phyloP scores from a whole-genome alignment of 495 filamentous ascomycete species.

The Aspergillus nanangensis region DNA sequence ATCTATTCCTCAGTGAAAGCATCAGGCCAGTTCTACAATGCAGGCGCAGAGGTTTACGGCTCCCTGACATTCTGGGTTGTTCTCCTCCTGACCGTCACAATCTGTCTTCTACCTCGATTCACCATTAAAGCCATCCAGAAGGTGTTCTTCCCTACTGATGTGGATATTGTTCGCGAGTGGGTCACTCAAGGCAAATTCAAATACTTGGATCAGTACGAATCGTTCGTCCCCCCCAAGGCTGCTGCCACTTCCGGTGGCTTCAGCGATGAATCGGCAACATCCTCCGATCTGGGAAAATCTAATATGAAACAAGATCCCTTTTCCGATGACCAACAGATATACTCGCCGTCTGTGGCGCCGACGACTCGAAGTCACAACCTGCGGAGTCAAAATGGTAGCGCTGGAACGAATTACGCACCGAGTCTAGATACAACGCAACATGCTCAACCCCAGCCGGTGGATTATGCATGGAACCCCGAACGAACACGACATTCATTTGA shows the following conservation, averaged over 20 bases:
- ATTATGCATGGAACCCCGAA: conserved; percentile 72
- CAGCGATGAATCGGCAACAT: conserved; percentile 47
- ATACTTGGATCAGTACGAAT: conserved; percentile 54
- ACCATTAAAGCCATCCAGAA: conserved; percentile 84
- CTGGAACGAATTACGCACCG: conserved; percentile 86
- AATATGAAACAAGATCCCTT: conserved; percentile 51
- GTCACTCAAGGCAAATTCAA: conserved; percentile 75
- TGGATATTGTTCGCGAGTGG: conserved; percentile 96
- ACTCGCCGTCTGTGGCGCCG: conserved; percentile 76
- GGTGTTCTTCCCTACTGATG: conserved; percentile 83
- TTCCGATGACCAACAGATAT: conserved; percentile 83
- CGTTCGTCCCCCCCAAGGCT: conserved; percentile 33
- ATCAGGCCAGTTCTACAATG: conserved; percentile 69
- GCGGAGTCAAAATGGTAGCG: conserved; percentile 85
- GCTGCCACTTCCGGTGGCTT: conserved; percentile 15
- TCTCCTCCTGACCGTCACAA: conserved; percentile 65
- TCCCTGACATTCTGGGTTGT: conserved; percentile 83
- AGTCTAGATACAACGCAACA: conserved; percentile 46
- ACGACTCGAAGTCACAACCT: conserved; percentile 77
- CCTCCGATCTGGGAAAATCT: conserved; percentile 62
- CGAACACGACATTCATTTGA: conserved; percentile 56
- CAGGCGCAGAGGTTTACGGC: conserved; percentile 73
- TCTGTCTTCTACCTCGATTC: conserved; percentile 83
- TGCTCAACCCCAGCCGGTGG: conserved; percentile 49
- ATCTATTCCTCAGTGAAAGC: conserved; percentile 72